A percentile compares a stretch with the other conserved stretches of the same genome.
phyloP scores from a whole-genome alignment of 2,329 filamentous ascomycete species.

The Penicillium sclerotigenum region DNA sequence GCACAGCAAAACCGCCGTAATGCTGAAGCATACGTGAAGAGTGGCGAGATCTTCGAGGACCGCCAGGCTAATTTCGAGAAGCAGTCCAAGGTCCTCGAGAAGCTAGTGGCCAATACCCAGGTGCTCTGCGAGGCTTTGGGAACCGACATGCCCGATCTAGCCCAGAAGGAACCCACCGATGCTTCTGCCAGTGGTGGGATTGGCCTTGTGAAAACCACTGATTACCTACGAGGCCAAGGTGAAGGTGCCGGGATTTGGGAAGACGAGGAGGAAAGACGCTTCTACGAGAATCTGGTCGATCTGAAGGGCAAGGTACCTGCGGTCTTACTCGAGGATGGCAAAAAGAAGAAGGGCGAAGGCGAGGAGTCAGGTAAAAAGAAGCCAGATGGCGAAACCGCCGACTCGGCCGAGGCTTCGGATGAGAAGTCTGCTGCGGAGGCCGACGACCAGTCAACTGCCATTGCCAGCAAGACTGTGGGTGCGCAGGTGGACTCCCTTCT shows the following conservation, averaged over 20 bases:
- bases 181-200: slow-evolving; percentile 71
- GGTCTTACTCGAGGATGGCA: slow-evolving; percentile 87
- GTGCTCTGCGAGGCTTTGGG: slow-evolving; percentile 83
- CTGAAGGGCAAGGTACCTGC: slow-evolving; percentile 92
- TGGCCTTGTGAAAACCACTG: slow-evolving; percentile 87
- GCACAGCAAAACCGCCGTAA: slow-evolving; percentile 86
- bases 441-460: slow-evolving; percentile 88
- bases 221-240: slow-evolving; percentile 84
- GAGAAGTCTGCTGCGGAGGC: slow-evolving; percentile 53
- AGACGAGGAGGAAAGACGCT: slow-evolving; percentile 94
- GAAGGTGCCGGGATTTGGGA: slow-evolving; percentile 97
- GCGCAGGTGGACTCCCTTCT: slow-evolving; percentile 92
- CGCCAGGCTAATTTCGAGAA: slow-evolving; percentile 95
- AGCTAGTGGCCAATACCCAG: slow-evolving; percentile 84
- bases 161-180: slow-evolving; percentile 72
- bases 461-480: slow-evolving; percentile 95
- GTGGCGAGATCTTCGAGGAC: slow-evolving; percentile 96
- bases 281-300: slow-evolving; percentile 96
- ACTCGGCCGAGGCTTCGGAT: slow-evolving; percentile 38
- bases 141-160: slow-evolving; percentile 88
- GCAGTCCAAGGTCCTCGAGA: slow-evolving; percentile 86
- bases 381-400: slow-evolving; percentile 49
- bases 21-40: slow-evolving; percentile 97
- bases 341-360: slow-evolving; percentile 82
- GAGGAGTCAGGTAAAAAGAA: slow-evolving; percentile 84